phyloP scores from a whole-genome alignment of 495 filamentous ascomycete genomes.

The Neurospora sublineolata region DNA sequence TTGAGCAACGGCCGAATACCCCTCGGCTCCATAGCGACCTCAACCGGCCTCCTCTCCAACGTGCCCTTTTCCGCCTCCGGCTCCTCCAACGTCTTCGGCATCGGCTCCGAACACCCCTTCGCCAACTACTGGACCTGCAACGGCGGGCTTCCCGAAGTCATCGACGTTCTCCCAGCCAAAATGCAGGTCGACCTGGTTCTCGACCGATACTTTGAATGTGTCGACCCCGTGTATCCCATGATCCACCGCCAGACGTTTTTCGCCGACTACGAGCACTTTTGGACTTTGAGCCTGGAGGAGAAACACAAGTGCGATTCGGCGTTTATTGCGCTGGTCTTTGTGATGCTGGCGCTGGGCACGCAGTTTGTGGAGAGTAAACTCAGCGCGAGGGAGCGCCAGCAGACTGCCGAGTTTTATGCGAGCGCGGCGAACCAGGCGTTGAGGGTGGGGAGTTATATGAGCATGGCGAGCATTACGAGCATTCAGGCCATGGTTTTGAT shows the following conservation, averaged over 20 bases:
- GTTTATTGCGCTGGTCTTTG: slow-evolving; percentile 53
- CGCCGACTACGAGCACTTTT: slow-evolving; percentile 60
- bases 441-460: slow-evolving; percentile 56
- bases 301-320: slow-evolving; percentile 44
- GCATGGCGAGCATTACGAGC: slow-evolving; percentile 50
- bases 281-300: slow-evolving; percentile 40
- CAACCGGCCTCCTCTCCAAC: slow-evolving; percentile 52
- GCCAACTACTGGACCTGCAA: slow-evolving; percentile 70
- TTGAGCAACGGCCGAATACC: slow-evolving; percentile 24
- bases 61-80: slow-evolving; percentile 51
- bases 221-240: slow-evolving; percentile 66
- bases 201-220: slow-evolving; percentile 57
- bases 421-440: slow-evolving; percentile 61
- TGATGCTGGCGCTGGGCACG: slow-evolving; percentile 60
- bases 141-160: slow-evolving; percentile 58
- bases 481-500: slow-evolving; percentile 66
- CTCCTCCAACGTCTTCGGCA: slow-evolving; percentile 58
- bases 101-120: slow-evolving; percentile 54
- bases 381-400: slow-evolving; percentile 43
- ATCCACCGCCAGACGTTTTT: slow-evolving; percentile 55
- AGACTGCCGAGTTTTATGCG: slow-evolving; percentile 66
- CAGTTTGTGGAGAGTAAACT: slow-evolving; percentile 51
- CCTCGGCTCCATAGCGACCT: slow-evolving; percentile 34
- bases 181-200: slow-evolving; percentile 60
- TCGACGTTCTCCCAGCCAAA: slow-evolving; percentile 57